Conservation (phyloP, 129 eudicot genomes). For the Solidago caesia region DNA sequence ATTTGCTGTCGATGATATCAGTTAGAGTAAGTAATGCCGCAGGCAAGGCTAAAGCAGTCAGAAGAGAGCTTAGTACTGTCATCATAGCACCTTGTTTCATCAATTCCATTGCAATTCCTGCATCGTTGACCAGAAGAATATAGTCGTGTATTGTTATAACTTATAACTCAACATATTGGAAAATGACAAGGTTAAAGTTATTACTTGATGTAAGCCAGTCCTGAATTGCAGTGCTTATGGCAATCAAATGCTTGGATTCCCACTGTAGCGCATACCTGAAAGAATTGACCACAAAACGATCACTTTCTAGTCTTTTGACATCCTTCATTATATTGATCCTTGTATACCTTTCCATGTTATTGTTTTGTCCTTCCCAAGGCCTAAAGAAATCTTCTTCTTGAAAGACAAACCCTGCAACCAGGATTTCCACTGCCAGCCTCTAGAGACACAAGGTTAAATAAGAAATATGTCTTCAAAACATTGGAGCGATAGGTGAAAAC, state of each 20-base stretch:
- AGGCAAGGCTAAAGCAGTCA: slow-evolving; percentile 93
- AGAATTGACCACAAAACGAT: neutral
- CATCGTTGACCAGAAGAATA: slow-evolving; percentile 23
- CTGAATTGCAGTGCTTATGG: slow-evolving; percentile 96
- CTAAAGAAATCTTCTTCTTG: slow-evolving; percentile 65
- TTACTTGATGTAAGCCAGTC: slow-evolving; percentile 95
- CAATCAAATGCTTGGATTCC: slow-evolving; percentile 95
- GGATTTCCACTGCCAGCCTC: slow-evolving; percentile 87
- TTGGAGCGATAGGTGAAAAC: neutral
- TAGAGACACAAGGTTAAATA: slow-evolving; percentile 34
- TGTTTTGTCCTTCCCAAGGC: slow-evolving; percentile 83
- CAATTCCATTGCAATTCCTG: slow-evolving; percentile 72
- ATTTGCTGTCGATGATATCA: slow-evolving; percentile 87
- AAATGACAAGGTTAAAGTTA: slow-evolving; percentile 16
- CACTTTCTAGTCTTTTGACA: neutral
- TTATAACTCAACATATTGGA: slow-evolving; percentile 6
- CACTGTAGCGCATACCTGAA: slow-evolving; percentile 89
- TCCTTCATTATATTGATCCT: neutral
- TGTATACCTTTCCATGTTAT: slow-evolving; percentile 73
- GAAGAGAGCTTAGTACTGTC: slow-evolving; percentile 78
- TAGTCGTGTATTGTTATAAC: neutral
- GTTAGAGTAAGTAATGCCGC: slow-evolving; percentile 69
- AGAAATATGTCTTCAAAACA: slow-evolving; percentile 16
- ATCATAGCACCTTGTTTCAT: slow-evolving; percentile 99
- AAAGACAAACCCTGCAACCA: slow-evolving; percentile 77